A percentile compares a stretch with the other conserved stretches of the same genome.
These are phyloP conservation scores for Phylloporus arenicola DNA, from an alignment of 768 basidiomycete species.

Conservation along the genomic window DNA sequence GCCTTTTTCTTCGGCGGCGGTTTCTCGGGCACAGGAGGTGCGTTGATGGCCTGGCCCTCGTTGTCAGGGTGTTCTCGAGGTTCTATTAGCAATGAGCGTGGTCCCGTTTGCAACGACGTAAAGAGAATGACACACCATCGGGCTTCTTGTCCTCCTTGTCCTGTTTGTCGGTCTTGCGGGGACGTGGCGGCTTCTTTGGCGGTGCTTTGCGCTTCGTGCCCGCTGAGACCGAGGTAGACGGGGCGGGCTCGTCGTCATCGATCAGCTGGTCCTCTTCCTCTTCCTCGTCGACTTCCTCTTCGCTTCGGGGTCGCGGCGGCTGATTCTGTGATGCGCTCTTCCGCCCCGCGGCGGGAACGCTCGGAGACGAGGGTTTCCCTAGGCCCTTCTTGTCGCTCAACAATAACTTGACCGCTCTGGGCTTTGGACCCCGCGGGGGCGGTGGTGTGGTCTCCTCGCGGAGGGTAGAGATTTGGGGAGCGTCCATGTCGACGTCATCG, in stretches of 20 bases:
- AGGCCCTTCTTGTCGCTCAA: constrained; percentile 41
- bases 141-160: constrained; percentile 43
- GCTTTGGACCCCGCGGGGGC: constrained; percentile 38
- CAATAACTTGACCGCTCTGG: constrained; percentile 44
- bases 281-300: constrained; percentile 57
- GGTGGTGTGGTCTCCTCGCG: constrained; percentile 70
- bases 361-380: constrained; percentile 32
- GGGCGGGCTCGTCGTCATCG: constrained; percentile 51
- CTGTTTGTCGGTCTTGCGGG: constrained; percentile 50
- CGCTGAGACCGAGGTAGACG: constrained; percentile 30
- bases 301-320: constrained; percentile 21
- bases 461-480: constrained; percentile 77
- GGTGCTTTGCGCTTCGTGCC: constrained; percentile 47
- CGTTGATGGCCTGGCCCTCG: constrained; percentile 13
- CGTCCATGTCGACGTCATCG: constrained; percentile 62
- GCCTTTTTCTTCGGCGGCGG: constrained; percentile 46
- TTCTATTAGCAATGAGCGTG: constrained; percentile 18
- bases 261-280: constrained; percentile 77
- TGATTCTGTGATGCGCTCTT: constrained; percentile 18
- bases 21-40: constrained; percentile 28
- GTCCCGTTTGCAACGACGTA: constrained; percentile 12
- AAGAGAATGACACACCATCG: constrained; percentile 34
- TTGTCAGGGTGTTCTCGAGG: constrained; percentile 26
- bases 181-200: constrained; percentile 43
- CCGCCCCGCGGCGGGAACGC: constrained; percentile 15